Evolutionary conservation across 2,329 filamentous ascomycete genomes (phyloP).

Genomic region (Anisogramma anomala): DNA sequence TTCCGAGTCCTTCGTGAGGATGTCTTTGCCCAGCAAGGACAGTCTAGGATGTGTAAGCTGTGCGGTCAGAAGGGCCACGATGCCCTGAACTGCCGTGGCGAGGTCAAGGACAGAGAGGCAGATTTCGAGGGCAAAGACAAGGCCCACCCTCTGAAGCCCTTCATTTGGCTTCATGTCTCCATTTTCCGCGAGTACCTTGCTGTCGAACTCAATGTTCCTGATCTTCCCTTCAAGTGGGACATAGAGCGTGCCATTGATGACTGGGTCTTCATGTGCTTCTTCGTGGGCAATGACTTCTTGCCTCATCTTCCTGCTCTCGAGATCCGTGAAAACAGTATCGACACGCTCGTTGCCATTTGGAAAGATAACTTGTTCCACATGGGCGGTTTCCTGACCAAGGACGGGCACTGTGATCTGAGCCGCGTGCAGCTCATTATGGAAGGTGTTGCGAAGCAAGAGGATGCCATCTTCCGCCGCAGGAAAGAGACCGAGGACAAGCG

Average conservation of each 20-base stretch:
- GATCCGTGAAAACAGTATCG: constrained; percentile 93
- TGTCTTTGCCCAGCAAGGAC: constrained; percentile 84
- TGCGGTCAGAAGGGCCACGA: constrained; percentile 92
- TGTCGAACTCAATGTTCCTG: constrained; percentile 73
- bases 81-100: constrained; percentile 71
- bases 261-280: constrained; percentile 99
- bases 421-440: constrained; percentile 79
- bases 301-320: constrained; percentile 95
- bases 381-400: constrained; percentile 93
- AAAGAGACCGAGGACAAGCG: constrained; percentile 77
- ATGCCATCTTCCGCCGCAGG: constrained; percentile 80
- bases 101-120: constrained; percentile 64
- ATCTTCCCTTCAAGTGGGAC: constrained; percentile 79
- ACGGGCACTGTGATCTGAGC: constrained; percentile 79
- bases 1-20: constrained; percentile 95
- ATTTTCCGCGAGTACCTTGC: constrained; percentile 86
- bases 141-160: constrained; percentile 65
- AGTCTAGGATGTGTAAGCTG: constrained; percentile 68
- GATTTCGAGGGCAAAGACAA: constrained; percentile 75
- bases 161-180: constrained; percentile 95
- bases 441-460: constrained; percentile 84
- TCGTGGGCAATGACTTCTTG: constrained; percentile 96
- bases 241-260: constrained; percentile 90
- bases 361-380: constrained; percentile 80
- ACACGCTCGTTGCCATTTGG: constrained; percentile 95